phyloP scores from a whole-genome alignment of 2,329 filamentous ascomycete species.

The Colletotrichum sp. region DNA sequence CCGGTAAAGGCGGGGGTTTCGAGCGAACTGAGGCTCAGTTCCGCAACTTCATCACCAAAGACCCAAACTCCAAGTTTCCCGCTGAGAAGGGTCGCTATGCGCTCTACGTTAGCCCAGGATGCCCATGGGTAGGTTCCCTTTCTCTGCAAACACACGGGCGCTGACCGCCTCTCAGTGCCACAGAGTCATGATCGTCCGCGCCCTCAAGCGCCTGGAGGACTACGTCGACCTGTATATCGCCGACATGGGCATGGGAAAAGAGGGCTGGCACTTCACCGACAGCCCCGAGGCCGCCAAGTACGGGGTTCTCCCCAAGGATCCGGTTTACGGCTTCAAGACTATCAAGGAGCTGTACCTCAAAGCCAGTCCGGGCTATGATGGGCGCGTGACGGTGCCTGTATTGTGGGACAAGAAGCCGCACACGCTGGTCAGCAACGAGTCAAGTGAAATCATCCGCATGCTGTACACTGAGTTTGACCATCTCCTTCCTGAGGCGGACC shows the following conservation, averaged over 20 bases:
- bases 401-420: conserved; percentile 73
- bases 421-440: conserved; percentile 83
- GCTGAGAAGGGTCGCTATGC: conserved; percentile 66
- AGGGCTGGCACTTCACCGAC: conserved; percentile 59
- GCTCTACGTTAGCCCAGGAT: conserved; percentile 64
- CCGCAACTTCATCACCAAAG: conserved; percentile 58
- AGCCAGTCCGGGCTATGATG: conserved; percentile 69
- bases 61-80: conserved; percentile 56
- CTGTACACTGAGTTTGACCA: conserved; percentile 77
- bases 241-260: conserved; percentile 66
- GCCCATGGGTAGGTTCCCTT: conserved; percentile 61
- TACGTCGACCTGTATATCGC: conserved; percentile 72
- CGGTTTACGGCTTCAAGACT: conserved; percentile 69
- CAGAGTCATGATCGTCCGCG: conserved; percentile 73
- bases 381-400: conserved; percentile 76
- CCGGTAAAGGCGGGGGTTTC: conserved; percentile 53
- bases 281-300: conserved; percentile 37
- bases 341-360: conserved; percentile 75
- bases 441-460: conserved; percentile 84
- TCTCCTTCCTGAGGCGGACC: conserved; percentile 55
- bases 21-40: conserved; percentile 59
- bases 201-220: conserved; percentile 76
- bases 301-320: conserved; percentile 57
- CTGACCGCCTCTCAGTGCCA: conserved; percentile 57
- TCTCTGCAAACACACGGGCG: fast-evolving